These are phyloP conservation scores for Acanthamoeba healyi DNA, from an alignment of 208 protist species.

Conservation along the genomic window DNA sequence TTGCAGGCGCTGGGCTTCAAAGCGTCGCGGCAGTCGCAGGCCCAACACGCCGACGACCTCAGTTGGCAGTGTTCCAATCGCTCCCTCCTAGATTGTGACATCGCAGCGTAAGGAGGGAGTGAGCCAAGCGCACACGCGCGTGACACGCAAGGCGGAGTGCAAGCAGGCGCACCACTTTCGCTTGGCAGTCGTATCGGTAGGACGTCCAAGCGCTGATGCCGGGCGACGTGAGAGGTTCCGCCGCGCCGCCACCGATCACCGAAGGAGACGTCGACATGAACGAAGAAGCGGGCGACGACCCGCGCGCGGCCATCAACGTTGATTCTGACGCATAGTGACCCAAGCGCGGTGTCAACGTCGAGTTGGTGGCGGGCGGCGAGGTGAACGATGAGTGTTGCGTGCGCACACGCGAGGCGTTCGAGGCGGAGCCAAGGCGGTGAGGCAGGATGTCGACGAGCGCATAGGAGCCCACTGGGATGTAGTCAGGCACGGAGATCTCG, in stretches of 20 bases:
- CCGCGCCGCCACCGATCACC: no score
- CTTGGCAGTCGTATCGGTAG: slow-evolving; percentile 5
- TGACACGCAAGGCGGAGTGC: no score
- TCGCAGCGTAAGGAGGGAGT: background rate
- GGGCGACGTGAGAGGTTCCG: no score
- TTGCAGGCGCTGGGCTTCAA: background rate
- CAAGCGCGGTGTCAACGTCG: background rate
- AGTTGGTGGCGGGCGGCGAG: background rate
- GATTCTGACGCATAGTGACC: background rate
- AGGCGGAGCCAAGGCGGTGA: background rate
- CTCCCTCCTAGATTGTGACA: background rate
- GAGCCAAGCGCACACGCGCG: no score
- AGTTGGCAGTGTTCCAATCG: background rate
- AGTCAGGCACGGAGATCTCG: background rate
- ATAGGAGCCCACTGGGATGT: background rate
- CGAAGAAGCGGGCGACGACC: background rate
- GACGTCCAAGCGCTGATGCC: background rate
- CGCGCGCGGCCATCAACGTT: background rate
- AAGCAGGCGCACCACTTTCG: background rate
- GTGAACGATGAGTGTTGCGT: background rate
- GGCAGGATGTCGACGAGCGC: slow-evolving; percentile 48
- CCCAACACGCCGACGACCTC: background rate
- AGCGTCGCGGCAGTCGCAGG: background rate
- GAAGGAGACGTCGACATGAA: background rate
- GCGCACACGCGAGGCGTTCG: background rate